Base-by-base conservation (phyloP, 1,284 basidiomycete genomes). In the Moesziomyces aphidis region DNA sequence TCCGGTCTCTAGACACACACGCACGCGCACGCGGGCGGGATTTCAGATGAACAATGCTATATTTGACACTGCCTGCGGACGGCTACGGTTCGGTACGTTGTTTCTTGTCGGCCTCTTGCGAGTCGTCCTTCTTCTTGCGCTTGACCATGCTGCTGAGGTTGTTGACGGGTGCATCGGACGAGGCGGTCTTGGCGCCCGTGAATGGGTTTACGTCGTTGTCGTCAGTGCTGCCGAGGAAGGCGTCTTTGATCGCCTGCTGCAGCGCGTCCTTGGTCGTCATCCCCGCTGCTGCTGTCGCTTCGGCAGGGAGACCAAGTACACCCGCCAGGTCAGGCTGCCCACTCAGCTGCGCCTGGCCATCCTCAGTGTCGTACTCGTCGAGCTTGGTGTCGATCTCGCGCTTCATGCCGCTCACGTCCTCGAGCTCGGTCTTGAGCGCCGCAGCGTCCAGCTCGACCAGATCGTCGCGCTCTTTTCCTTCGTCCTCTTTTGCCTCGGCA, bases 211-310 rank as follows among this genome's bases (percentile, higher is more conserved):
- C 43, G 2, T 51, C 59, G 7, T 24, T 24, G 23, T 26, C 58
- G 1, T 19, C 58, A 8, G 39, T 24, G 23, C 23, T n/a, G 39
- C 77, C 78, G 8, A 82, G 61, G 56, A 84, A 79, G 1, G 82
- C 81, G 31, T 84, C 82, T 50, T 73, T 73, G 58, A 84, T 79
- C 10, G 82, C 80, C 50, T 83, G 61, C 48, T 83, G 69, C 42
- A 84, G 61, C 10, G 73, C 77, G 42, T 73, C 78, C 43, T 80
- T 79, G 42, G 64, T 68, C 34, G 61, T 58, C 50, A 55, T 61
- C 6, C 55, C 66, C 23, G 54, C 61, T 7, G 56, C 60, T 3
- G 50, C 49, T 6, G 52, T 55, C 10, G 61, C 61, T 24, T 71
- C 61, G 4, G 67, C 61, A 17, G 67, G 67, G 10, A 73, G 39